Base-by-base conservation (phyloP, 2,329 filamentous ascomycete species). In the Trichoderma breve region DNA sequence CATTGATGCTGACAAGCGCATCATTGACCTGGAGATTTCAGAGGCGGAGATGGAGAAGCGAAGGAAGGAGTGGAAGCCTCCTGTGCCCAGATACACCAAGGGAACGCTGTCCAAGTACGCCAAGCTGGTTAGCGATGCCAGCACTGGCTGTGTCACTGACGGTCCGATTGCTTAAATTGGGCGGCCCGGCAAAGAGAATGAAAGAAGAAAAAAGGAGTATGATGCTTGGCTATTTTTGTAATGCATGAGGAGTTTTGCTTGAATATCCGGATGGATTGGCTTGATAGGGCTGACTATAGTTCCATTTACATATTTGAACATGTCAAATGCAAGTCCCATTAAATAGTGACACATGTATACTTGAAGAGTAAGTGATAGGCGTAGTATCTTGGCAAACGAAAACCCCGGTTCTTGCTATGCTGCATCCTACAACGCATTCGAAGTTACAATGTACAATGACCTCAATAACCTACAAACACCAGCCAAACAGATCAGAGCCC, bases 1-100 rank as follows among this genome's bases (percentile, higher is more conserved):
- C 63, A 97, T 97, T 73, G 93, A 97, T 77, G 92, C 94, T 0
- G 92, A 95, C 81, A 89, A 90, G 79, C 88, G 88, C 58, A 86
- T 88, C 86, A 87, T 90, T 64, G 81, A 94, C 88, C 84, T 93
- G 4, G 84, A 92, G 51, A 86, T 95, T 8, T 84, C 88, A 15
- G 87, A 92, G 26, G 86, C 87, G 71, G 92, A 93, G 81, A 83
- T 93, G 77, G 85, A 82, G 12, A 82, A 82, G 77, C 84, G 91
- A 72, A 83, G 84, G 75, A 83, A 85, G 76, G 84, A 84, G 71
- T 93, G 91, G 91, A 87, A 86, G 78, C 85, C 86, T 32, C 92
- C 91, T 3, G 80, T 86, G 73, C 82, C 87, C 71, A 87, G 85
- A 74, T 89, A 88, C 71, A 84, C 84, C 76, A 86, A 88, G 76